phyloP scores from a whole-genome alignment of 106 monocot genomes.

The Vanilla planifolia region DNA sequence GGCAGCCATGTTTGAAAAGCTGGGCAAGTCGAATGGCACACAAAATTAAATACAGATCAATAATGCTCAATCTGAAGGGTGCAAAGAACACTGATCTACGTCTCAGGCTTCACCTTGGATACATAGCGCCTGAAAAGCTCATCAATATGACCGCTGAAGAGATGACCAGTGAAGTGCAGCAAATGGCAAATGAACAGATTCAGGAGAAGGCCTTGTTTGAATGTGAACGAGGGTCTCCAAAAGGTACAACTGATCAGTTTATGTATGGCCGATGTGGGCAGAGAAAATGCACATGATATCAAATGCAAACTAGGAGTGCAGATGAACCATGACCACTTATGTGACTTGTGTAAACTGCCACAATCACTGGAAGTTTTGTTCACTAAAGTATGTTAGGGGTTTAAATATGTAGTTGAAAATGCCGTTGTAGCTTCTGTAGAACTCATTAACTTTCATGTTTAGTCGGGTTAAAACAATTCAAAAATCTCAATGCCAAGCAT shows the following conservation, averaged over 20 bases:
- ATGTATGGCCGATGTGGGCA: conserved; percentile 76
- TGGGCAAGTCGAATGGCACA: conserved; percentile 61
- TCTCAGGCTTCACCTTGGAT: conserved; percentile 71
- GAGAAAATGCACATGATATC: conserved; percentile 67
- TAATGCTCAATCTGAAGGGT: conserved; percentile 90
- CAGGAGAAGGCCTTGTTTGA: conserved; percentile 90
- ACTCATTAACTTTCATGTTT: background rate
- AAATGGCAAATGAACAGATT: conserved; percentile 58
- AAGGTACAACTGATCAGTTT: conserved; percentile 93
- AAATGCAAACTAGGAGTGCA: conserved; percentile 59
- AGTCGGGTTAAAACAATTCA: too few species aligned
- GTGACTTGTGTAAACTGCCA: conserved; percentile 84
- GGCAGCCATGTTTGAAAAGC: conserved; percentile 60
- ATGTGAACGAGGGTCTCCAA: conserved; percentile 64
- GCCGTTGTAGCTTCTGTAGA: background rate
- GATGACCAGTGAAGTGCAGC: conserved; percentile 88
- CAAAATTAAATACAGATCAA: conserved; percentile 79
- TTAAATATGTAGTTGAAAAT: background rate
- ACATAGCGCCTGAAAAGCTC: conserved; percentile 47
- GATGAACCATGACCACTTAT: conserved; percentile 78
- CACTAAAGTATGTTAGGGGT: background rate
- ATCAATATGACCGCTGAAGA: conserved; percentile 66
- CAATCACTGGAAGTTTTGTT: conserved; percentile 82
- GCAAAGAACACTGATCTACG: conserved; percentile 81
- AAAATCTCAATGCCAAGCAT: too few species aligned